Conservation (phyloP, 106 monocot genomes). For the Dendrobium nobile region DNA sequence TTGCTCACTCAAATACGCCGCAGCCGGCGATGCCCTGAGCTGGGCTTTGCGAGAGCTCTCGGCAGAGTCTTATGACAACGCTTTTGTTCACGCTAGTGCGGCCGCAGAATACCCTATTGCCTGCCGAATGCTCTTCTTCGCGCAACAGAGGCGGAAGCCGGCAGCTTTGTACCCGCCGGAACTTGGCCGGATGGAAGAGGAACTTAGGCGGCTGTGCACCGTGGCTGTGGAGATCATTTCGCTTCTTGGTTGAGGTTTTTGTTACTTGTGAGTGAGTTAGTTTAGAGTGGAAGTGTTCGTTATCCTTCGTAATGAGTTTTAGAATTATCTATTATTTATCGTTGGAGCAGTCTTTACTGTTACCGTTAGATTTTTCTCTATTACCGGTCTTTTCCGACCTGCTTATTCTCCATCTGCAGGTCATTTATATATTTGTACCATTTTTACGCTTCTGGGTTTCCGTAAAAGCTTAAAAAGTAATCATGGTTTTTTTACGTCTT, state of each 20-base stretch:
- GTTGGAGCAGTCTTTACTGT: too few species aligned
- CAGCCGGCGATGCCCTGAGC: slow-evolving; percentile 38
- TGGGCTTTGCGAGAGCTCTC: slow-evolving; percentile 26
- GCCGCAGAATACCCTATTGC: slow-evolving; percentile 62
- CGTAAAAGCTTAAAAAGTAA: too few species aligned
- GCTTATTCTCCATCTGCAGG: too few species aligned
- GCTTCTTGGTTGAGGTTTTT: slow-evolving; percentile 27
- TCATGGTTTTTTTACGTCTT: too few species aligned
- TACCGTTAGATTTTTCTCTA: too few species aligned
- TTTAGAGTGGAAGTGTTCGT: too few species aligned
- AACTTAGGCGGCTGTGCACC: slow-evolving; percentile 42
- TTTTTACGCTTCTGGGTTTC: too few species aligned
- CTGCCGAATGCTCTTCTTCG: slow-evolving; percentile 57
- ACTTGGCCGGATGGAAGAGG: slow-evolving; percentile 49
- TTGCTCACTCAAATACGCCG: slow-evolving; percentile 45
- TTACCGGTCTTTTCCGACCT: too few species aligned
- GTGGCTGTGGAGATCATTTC: slow-evolving; percentile 57
- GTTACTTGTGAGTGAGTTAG: neutral
- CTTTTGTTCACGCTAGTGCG: slow-evolving; percentile 54
- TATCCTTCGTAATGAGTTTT: too few species aligned
- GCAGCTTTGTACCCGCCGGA: slow-evolving; percentile 35
- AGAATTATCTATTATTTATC: too few species aligned
- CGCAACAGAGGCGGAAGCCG: slow-evolving; percentile 9
- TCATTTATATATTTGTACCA: too few species aligned
- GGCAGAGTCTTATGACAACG: slow-evolving; percentile 45